These are phyloP conservation scores for Vinca minor DNA, from an alignment of 257 asterid genomes.

Conservation along the genomic window DNA sequence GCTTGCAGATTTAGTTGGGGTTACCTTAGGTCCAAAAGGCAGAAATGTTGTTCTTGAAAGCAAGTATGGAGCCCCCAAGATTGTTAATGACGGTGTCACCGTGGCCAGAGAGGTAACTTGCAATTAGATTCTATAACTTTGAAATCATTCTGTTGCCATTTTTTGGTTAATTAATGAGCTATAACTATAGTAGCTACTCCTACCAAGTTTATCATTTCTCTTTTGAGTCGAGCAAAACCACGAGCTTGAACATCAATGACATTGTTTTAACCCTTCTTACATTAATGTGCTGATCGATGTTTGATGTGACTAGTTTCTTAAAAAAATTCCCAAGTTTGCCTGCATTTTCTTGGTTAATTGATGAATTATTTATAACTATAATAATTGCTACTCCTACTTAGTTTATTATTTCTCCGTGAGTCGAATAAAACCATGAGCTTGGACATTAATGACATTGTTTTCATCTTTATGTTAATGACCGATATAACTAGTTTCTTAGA, in stretches of 20 bases:
- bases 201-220: too few relatives aligned
- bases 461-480: background rate
- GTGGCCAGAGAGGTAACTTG: conserved; percentile 74
- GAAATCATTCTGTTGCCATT: background rate
- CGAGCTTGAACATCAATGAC: background rate
- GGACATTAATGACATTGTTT: background rate
- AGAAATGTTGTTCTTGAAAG: conserved; percentile 94
- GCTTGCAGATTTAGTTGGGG: conserved; percentile 92
- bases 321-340: too few relatives aligned
- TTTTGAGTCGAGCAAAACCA: too few relatives aligned
- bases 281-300: too few relatives aligned
- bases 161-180: background rate
- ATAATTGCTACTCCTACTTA: too few relatives aligned
- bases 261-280: background rate
- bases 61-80: conserved; percentile 95
- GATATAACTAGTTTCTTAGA: background rate
- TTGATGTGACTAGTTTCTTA: background rate
- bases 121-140: background rate
- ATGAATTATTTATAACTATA: too few relatives aligned
- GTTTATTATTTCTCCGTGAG: too few relatives aligned
- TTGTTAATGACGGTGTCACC: conserved; percentile 95
- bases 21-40: conserved; percentile 96
- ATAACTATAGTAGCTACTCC: too few relatives aligned
- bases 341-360: too few relatives aligned
- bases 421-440: background rate